Percentiles rank a stretch among this genome's conserved stretches.
Evolutionary conservation across 768 basidiomycete species (phyloP).

Genomic region (Infundibulicybe gibba): DNA sequence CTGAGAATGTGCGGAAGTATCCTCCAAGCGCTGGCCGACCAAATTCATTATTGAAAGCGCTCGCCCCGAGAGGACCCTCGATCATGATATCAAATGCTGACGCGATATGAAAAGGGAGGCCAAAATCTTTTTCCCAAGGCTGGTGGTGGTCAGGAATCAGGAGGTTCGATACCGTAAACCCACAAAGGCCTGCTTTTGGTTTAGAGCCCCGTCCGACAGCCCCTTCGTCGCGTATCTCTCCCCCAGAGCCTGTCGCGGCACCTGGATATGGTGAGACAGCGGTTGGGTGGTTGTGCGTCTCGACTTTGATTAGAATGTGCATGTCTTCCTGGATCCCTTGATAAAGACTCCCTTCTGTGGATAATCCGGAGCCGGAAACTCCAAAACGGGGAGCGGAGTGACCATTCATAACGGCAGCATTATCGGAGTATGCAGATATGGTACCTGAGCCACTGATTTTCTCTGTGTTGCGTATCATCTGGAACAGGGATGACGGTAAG

Average conservation of each 20-base stretch:
- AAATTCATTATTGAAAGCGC: constrained; percentile 98
- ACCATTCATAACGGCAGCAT: constrained; percentile 92
- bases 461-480: constrained; percentile 98
- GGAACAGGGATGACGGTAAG: constrained; percentile 77
- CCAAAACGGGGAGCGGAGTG: constrained; percentile 73
- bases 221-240: constrained; percentile 98
- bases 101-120: constrained; percentile 86
- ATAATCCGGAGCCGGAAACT: constrained; percentile 25
- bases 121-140: constrained; percentile 96
- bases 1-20: constrained; percentile 93
- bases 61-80: constrained; percentile 91
- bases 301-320: constrained; percentile 94
- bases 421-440: constrained; percentile 96
- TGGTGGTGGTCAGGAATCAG: constrained; percentile 88
- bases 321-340: constrained; percentile 60
- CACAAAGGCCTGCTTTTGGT: constrained; percentile 92
- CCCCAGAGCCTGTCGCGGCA: constrained; percentile 98
- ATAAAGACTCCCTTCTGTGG: constrained; percentile 43
- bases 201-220: constrained; percentile 93
- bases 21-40: constrained; percentile 90
- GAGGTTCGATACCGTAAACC: constrained; percentile 93
- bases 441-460: constrained; percentile 70
- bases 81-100: constrained; percentile 96
- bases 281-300: constrained; percentile 99
- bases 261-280: constrained; percentile 98